Base-by-base conservation (phyloP, 1,284 basidiomycete species). In the Puccinia sorghi region DNA sequence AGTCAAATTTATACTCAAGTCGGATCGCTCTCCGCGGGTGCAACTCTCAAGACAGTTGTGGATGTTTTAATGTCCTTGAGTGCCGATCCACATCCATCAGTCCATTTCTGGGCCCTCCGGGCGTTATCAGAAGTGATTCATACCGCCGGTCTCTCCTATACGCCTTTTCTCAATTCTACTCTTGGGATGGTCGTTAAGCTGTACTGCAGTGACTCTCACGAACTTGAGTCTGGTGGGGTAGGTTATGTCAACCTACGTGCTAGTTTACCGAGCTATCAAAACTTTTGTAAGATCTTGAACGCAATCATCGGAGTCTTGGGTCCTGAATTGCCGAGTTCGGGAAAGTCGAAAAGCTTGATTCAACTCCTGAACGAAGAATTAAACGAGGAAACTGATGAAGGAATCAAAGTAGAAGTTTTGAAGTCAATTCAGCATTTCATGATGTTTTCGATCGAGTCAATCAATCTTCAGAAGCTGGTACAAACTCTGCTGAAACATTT, bases 351-450 rank as follows among this genome's bases (percentile, higher is more conserved):
- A 43, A 89, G 89, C 3, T 87, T 97, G 15, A 89, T 97, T 22
- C 88, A 96, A 74, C 90, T 93, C 82, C 88, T 99, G 9, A 90
- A 98, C 0, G 89, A 90, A 80, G 92, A 95, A 83, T 93, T 98
- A 82, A 90, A 90, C 3, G 86, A 88, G 54, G 76, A 99, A 83
- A 89, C 90, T 2, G 93, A 97, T 82, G 93, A 96, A 82, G 91
- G 91, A 0, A 90, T 96, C 72, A 88, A 91, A 37, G 92, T 97
- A 0, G 94, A 99, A 84, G 94, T 94, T 0, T 94, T 97, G 85
- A 93, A 92, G 85, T 96, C 94, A 83, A 90, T 93, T 22, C 96
- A 99, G 83, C 95, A 98, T 84, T 92, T 98, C 86, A 88, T 97
- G 43, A 94, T 99, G 90, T 98, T 99, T 82, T 91, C 93, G 0